phyloP scores from a whole-genome alignment of 352 stramenopile genomes.

The Pythium apleroticum region DNA sequence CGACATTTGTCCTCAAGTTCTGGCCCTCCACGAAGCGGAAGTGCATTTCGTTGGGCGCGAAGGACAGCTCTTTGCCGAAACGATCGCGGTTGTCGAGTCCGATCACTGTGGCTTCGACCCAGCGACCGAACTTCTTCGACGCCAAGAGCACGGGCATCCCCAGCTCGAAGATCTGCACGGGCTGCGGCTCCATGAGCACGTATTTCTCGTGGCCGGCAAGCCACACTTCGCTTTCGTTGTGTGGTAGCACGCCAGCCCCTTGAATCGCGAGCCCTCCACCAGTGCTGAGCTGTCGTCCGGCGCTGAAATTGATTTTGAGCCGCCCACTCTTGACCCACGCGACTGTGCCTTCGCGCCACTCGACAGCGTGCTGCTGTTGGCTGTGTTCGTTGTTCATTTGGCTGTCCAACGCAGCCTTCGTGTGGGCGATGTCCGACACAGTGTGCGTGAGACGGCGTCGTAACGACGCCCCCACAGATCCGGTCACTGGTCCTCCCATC shows the following conservation, averaged over 20 bases:
- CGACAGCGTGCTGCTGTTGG: conserved; percentile 16
- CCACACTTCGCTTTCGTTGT: conserved; percentile 42
- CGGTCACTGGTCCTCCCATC: neutral
- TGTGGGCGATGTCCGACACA: conserved; percentile 14
- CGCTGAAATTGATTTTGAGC: conserved; percentile 60
- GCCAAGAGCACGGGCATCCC: conserved; percentile 51
- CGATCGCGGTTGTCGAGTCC: conserved; percentile 44
- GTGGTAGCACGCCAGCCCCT: neutral
- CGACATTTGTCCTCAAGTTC: conserved; percentile 39
- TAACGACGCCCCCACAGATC: conserved; percentile 3
- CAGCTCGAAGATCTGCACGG: conserved; percentile 51
- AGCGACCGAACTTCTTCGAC: conserved; percentile 49
- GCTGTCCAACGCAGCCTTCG: conserved; percentile 4
- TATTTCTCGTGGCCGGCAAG: conserved; percentile 40
- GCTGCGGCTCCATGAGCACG: conserved; percentile 45
- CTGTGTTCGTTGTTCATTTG: neutral
- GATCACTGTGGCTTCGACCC: conserved; percentile 45
- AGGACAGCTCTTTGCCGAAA: conserved; percentile 35
- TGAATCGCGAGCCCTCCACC: neutral
- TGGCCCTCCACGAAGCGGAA: conserved; percentile 47
- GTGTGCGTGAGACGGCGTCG: conserved; percentile 24
- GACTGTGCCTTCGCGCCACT: conserved; percentile 62
- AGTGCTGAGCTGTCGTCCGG: conserved; percentile 37
- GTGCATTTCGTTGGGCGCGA: conserved; percentile 56
- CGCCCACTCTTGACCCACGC: conserved; percentile 56